Evolutionary conservation across 305 asterid genomes (phyloP), one percentile per base, ranked within the genome.

Genomic region (Fraxinus baroniana): DNA sequence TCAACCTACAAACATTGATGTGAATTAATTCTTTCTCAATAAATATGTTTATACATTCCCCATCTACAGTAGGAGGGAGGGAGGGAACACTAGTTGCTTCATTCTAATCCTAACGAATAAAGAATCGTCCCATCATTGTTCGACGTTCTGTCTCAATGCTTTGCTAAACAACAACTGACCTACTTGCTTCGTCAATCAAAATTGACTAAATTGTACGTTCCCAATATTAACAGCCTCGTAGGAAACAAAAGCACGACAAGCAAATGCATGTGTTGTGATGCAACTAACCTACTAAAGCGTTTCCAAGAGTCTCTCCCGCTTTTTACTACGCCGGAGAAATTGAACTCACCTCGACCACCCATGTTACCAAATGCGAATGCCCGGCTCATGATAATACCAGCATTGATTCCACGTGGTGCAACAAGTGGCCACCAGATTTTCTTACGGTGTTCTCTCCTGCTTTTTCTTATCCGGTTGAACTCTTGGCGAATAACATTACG

Each of bases 181-280:
- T 68, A 46, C 72, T 46, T 37, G 39, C 37, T 36, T 24, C 9
- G 36, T 91, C 89, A 92, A 68, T 57, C 85, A 60, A 89, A 76
- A 35, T 74, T 87, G 64, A 89, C 80, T 83, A 87, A 82, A 52
- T 88, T 87, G 62, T 35, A 86, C 7, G 89, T 84, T 84, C 93
- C 95, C 76, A 93, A 73, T 55, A 93, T 77, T 64, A 95, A 79
- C 84, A 94, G 81, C 28, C 90, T 89, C 2, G 95, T 94, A 52
- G 99, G 98, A 74, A 92, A 84, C 89, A 94, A 79, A 37, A 94
- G 85, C 77, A 94, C 91, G 82, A 95, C 94, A 57, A 95, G 91
- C 88, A 94, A 86, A 89, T 93, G 96, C 97, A 92, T 89, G 84
- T 90, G 95, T 77, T 93, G 97, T 1, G 99, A 95, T 7, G 94